Evolutionary conservation across 768 basidiomycete species (phyloP).

Genomic region (Cantharellus cinnabarinus): DNA sequence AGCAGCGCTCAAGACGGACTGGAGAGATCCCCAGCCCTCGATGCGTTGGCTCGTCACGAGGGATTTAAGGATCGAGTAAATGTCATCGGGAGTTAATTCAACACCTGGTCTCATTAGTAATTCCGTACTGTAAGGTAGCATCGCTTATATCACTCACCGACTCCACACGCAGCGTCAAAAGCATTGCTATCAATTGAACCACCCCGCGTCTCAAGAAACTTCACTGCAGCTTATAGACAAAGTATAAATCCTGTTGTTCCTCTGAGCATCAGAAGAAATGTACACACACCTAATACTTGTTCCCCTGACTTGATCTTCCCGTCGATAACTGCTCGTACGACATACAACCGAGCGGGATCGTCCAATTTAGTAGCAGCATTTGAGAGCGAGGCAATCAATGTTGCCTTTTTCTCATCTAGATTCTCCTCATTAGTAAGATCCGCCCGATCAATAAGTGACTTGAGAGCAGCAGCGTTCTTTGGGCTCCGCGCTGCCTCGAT

Average conservation of each 20-base stretch:
- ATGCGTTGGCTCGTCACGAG: conserved; percentile 36
- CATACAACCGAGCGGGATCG: conserved; percentile 35
- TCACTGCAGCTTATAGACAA: conserved; percentile 29
- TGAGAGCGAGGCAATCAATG: conserved; percentile 46
- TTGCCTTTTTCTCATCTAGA: conserved; percentile 61
- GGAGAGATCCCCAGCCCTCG: conserved; percentile 58
- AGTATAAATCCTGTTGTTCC: no score
- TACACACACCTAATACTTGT: conserved; percentile 59
- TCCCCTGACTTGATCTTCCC: conserved; percentile 60
- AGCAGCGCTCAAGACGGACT: conserved; percentile 40
- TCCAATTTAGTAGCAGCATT: conserved; percentile 42
- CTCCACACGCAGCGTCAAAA: conserved; percentile 66
- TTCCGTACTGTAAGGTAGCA: neutral
- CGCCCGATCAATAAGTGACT: conserved; percentile 43
- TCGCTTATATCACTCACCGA: conserved; percentile 37
- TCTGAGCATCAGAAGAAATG: no score
- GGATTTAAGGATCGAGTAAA: conserved; percentile 32
- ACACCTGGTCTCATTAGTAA: conserved; percentile 35
- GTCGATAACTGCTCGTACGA: conserved; percentile 47
- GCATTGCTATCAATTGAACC: conserved; percentile 42
- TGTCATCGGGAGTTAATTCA: conserved; percentile 44
- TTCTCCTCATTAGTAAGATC: conserved; percentile 20
- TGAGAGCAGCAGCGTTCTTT: conserved; percentile 52
- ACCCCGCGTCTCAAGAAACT: conserved; percentile 43
- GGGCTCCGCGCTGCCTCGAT: conserved; percentile 62